Base-by-base conservation (phyloP, 176 grass and related monocot species). In the Miscanthus lutarioriparius region DNA sequence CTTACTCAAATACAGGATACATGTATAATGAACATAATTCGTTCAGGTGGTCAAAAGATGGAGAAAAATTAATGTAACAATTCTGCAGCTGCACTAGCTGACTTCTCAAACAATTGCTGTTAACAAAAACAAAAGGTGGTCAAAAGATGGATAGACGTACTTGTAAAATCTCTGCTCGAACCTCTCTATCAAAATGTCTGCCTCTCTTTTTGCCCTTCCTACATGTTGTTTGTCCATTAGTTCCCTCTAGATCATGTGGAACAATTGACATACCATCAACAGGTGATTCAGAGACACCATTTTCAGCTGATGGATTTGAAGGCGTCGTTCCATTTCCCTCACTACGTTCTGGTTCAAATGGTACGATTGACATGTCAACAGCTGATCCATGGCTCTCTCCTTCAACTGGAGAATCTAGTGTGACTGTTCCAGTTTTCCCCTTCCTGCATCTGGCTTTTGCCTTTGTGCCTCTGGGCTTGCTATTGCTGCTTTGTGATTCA, bases 101-200 rank as follows among this genome's bases (percentile, higher is more conserved):
- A 56, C 58, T 61, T 59, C 37, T 61, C 8, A 13, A 72, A 35
- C 12, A 78, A 78, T 36, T 83, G 56, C 59, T 83, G 78, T 66
- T 59, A 59, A 40, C 33, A 83, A 74, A 74, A 86, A 64, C 58
- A 83, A 40, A 59, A 69, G 22, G 30, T 16, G 27, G 53, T 39
- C 12, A 49, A 59, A 70, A 74, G 61, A 68, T 48, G 4, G 11
- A 48, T 48, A 75, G 27, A 26, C 80, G 49, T 88, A 95, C 96
- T 58, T 95, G 87, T 80, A 98, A 83, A 88, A 95, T 87, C 65
- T 90, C 75, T 14, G 89, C 93, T 85, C 96, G 96, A 79, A 67
- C 89, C 64, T 95, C 96, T 80, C 96, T 83, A 85, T 98, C 96
- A 92, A 98, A 98, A 74, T 80, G 87, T 8, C 93, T 91, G 58